A percentile compares a stretch with the other conserved stretches of the same genome.
These are phyloP conservation scores for Trifolium fragiferum DNA, from an alignment of 306 rosid genomes.

Conservation along the genomic window DNA sequence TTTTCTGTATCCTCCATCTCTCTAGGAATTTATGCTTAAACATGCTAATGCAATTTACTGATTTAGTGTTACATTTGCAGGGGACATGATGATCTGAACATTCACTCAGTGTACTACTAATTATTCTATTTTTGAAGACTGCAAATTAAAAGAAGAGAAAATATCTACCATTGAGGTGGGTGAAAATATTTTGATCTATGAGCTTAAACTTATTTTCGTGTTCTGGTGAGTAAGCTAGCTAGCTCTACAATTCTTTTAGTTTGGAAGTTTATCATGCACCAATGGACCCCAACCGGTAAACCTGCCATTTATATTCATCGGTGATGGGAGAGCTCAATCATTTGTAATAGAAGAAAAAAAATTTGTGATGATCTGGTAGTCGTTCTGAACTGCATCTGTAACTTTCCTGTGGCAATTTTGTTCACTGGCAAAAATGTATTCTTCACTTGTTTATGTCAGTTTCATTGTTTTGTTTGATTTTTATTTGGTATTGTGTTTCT, in stretches of 20 bases:
- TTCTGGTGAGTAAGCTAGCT: slow-evolving; percentile 50
- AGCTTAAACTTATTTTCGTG: not conserved
- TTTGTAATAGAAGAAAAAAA: not conserved
- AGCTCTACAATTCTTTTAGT: slow-evolving; percentile 29
- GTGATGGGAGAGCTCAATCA: not conserved
- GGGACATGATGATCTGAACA: not conserved
- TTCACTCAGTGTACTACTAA: not conserved
- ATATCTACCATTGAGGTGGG: slow-evolving; percentile 9
- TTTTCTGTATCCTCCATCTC: not conserved
- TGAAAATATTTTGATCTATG: slow-evolving; percentile 12
- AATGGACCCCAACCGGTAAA: not conserved
- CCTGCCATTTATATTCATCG: not conserved
- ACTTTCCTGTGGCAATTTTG: slow-evolving; percentile 1
- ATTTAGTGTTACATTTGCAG: not conserved
- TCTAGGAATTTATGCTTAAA: not conserved
- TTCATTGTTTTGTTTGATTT: not conserved
- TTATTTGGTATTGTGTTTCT: slow-evolving; percentile 5
- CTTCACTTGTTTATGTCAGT: not conserved
- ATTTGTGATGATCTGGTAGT: not conserved
- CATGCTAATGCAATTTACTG: not conserved
- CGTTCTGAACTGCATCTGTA: not conserved
- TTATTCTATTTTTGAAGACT: slow-evolving; percentile 19
- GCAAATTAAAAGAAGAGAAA: not conserved
- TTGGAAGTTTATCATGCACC: slow-evolving; percentile 8
- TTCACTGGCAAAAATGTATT: not conserved